phyloP scores from a whole-genome alignment of 2,329 filamentous ascomycete genomes.

The Penicillium sp. region DNA sequence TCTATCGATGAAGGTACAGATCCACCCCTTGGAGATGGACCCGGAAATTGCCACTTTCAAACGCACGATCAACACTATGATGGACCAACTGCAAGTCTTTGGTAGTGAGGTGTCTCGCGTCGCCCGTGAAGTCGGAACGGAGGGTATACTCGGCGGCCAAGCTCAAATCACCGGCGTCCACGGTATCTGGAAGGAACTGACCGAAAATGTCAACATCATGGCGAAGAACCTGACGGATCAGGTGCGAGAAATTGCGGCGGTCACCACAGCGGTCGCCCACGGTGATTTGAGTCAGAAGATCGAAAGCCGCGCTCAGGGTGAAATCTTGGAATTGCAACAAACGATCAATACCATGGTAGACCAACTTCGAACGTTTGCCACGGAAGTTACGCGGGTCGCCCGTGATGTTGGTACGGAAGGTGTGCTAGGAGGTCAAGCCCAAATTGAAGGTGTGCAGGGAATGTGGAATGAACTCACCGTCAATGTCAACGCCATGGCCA shows the following conservation, averaged over 20 bases:
- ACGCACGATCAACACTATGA: constrained; percentile 98
- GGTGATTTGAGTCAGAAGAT: constrained; percentile 85
- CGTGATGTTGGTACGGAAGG: constrained; percentile 84
- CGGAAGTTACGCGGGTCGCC: constrained; percentile 80
- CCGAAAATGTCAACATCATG: constrained; percentile 86
- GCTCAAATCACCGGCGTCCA: constrained; percentile 92
- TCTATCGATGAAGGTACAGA: constrained; percentile 93
- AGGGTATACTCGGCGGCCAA: constrained; percentile 90
- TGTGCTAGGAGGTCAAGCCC: constrained; percentile 78
- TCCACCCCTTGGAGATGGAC: constrained; percentile 96
- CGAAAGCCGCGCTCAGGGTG: constrained; percentile 75
- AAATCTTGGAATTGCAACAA: constrained; percentile 80
- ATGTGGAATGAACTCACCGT: constrained; percentile 89
- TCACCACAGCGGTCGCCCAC: constrained; percentile 80
- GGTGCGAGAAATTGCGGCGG: constrained; percentile 82
- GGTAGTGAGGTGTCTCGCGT: constrained; percentile 94
- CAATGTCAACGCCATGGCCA: constrained; percentile 86
- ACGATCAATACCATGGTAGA: constrained; percentile 92
- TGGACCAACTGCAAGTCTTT: constrained; percentile 96
- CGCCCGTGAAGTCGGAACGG: constrained; percentile 92
- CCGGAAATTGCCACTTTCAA: constrained; percentile 98
- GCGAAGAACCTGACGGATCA: constrained; percentile 80
- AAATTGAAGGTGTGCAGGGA: constrained; percentile 81
- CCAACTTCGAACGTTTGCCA: constrained; percentile 79
- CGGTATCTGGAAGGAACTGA: constrained; percentile 97